Base-by-base conservation (phyloP, 768 basidiomycete genomes). In the Leucogyrophana mollusca region DNA sequence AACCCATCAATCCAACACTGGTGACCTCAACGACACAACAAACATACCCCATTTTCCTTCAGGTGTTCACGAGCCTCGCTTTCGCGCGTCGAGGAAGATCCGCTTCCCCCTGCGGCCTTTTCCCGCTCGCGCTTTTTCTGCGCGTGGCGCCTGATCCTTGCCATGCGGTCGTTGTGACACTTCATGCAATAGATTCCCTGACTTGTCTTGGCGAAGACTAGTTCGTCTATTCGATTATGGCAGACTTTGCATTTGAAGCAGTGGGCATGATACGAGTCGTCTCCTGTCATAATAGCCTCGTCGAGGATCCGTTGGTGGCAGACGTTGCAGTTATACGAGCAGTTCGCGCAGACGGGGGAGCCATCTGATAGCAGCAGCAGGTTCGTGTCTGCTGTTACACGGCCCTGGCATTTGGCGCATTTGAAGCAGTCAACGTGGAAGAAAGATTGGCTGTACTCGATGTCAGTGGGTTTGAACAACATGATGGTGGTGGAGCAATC, bases 161-260 rank as follows among this genome's bases (percentile, higher is more conserved):
- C 92, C 70, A 98, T 96, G 51, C 96, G 89, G 49, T 97, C 92
- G 67, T 93, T 97, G 62, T 99, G 96, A 59, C 96, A 99, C 40
- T 84, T 80, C 96, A 95, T 98, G 64, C 96, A 99, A 63, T 98
- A 98, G 46, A 98, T 97, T 44, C 96, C 96, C 59, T 96, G 91
- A 50, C 85, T 90, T 1, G 96, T 98, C 74, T 98, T 98, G 48
- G 96, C 96, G 53, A 97, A 99, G 46, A 98, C 93, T 43, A 98
- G 82, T 65, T 99, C 96, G 68, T 98, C 94, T 53, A 99, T 99
- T 47, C 92, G 80, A 61, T 88, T 87, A 64, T 82, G 83, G 73
- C 96, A 99, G 42, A 93, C 87, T 59, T 91, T 87, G 73, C 96
- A 99, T 56, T 95, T 94, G 76, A 99, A 99, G 71, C 96, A 99